Evolutionary conservation across 108 stramenopile species (phyloP).

Genomic region (Cyclotella kingstonii): DNA sequence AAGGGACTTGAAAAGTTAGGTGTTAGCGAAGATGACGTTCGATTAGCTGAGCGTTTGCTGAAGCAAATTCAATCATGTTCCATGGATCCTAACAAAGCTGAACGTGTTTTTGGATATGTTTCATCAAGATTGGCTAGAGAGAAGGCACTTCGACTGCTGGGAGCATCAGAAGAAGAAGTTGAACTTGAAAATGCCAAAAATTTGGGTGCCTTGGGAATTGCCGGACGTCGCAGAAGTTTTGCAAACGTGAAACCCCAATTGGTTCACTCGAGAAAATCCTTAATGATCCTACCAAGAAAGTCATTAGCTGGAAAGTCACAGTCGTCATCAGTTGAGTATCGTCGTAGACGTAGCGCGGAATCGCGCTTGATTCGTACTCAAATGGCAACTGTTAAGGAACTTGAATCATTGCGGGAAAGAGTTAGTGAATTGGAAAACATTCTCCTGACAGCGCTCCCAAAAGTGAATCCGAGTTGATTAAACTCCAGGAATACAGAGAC

Average conservation of each 20-base stretch:
- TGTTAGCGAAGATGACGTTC: constrained; percentile 38
- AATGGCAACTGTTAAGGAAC: constrained; percentile 9
- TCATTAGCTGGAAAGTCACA: not conserved
- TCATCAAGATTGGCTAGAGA: constrained; percentile 13
- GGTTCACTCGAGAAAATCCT: not conserved
- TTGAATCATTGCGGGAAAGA: constrained; percentile 18
- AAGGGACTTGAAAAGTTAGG: constrained; percentile 42
- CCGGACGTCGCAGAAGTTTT: constrained; percentile 20
- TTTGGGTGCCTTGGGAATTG: constrained; percentile 27
- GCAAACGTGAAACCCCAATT: not conserved
- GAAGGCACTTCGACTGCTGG: constrained; percentile 35
- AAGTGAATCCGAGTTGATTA: not conserved
- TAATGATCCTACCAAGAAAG: not conserved
- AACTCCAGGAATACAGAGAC: no score
- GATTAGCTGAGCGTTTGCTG: constrained; percentile 27
- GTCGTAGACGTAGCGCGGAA: not conserved
- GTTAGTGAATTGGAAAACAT: constrained; percentile 9
- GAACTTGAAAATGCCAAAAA: constrained; percentile 39
- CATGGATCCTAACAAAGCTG: constrained; percentile 13
- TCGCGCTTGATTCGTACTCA: not conserved
- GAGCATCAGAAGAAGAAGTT: constrained; percentile 34
- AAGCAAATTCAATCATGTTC: constrained; percentile 29
- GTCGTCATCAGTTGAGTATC: not conserved
- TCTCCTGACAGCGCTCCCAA: not conserved
- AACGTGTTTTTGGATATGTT: constrained; percentile 35